Conservation (phyloP, 331 rosid species). For the Acacia pycnantha region DNA sequence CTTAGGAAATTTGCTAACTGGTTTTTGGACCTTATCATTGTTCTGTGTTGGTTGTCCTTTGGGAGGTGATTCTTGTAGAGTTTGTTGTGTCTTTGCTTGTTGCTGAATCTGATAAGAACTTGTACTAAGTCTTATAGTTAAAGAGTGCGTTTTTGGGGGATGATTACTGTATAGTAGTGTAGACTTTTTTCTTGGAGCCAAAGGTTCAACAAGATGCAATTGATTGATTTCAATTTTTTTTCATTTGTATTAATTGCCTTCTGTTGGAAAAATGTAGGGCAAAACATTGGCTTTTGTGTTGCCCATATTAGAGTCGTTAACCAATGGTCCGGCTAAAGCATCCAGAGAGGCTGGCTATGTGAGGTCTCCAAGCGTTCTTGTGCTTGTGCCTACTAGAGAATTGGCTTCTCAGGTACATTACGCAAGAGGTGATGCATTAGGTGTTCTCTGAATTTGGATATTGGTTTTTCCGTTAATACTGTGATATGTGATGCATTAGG, state of each 20-base stretch:
- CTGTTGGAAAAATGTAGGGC: conserved; percentile 49
- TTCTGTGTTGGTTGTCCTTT: too few relatives aligned
- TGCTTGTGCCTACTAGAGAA: conserved; percentile 90
- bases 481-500: conserved; percentile 44
- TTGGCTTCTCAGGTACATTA: conserved; percentile 78
- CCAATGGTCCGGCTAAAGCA: conserved; percentile 49
- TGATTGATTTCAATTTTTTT: background rate
- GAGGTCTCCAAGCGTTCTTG: conserved; percentile 72
- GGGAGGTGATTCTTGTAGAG: too few relatives aligned
- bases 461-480: conserved; percentile 15
- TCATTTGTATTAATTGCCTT: background rate
- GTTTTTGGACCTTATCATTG: too few relatives aligned
- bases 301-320: conserved; percentile 75
- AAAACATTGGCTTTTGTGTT: conserved; percentile 88
- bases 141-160: background rate
- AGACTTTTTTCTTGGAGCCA: background rate
- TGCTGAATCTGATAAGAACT: too few relatives aligned
- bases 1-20: too few relatives aligned
- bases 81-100: too few relatives aligned
- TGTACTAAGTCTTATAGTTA: too few relatives aligned
- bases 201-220: background rate
- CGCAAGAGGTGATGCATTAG: background rate
- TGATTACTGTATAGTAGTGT: too few relatives aligned
- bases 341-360: conserved; percentile 69
- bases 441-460: too few relatives aligned